Evolutionary conservation across 805 yeast genomes (phyloP).

Genomic region (Cyberlindnera euphorbiae): DNA sequence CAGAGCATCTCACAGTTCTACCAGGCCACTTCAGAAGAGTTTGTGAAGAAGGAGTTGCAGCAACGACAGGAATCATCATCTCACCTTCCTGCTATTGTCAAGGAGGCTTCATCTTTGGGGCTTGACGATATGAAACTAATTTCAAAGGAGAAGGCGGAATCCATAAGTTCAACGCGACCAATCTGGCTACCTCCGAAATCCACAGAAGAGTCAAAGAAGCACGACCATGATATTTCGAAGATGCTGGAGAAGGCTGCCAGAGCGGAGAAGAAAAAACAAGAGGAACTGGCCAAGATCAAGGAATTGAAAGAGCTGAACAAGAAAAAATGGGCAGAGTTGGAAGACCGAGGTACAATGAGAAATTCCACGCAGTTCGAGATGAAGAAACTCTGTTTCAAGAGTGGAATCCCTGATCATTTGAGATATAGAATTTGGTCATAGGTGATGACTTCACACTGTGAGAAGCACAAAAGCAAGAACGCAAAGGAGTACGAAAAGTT

Average conservation of each 20-base stretch:
- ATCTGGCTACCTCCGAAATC: constrained; percentile 67
- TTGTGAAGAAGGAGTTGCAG: constrained; percentile 15
- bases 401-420: constrained; percentile 21
- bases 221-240: constrained; percentile 47
- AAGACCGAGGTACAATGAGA: constrained; percentile 11
- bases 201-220: constrained; percentile 46
- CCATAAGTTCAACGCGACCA: constrained; percentile 54
- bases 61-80: constrained; percentile 16
- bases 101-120: constrained; percentile 33
- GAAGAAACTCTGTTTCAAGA: constrained; percentile 21
- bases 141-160: constrained; percentile 32
- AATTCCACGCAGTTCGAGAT: constrained; percentile 16
- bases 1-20: constrained; percentile 22
- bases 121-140: constrained; percentile 58
- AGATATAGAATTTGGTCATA: constrained; percentile 20
- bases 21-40: constrained; percentile 16
- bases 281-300: constrained; percentile 1
- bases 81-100: constrained; percentile 33
- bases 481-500: constrained; percentile 31
- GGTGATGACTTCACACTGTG: constrained; percentile 9
- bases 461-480: constrained; percentile 4
- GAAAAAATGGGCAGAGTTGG: constrained; percentile 21
- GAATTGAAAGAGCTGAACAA: constrained; percentile 14
- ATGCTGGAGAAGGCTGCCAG: constrained; percentile 29
- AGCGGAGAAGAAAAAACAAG: constrained; percentile 14